phyloP scores from a whole-genome alignment of 768 basidiomycete species.

The Lentinula boryana region DNA sequence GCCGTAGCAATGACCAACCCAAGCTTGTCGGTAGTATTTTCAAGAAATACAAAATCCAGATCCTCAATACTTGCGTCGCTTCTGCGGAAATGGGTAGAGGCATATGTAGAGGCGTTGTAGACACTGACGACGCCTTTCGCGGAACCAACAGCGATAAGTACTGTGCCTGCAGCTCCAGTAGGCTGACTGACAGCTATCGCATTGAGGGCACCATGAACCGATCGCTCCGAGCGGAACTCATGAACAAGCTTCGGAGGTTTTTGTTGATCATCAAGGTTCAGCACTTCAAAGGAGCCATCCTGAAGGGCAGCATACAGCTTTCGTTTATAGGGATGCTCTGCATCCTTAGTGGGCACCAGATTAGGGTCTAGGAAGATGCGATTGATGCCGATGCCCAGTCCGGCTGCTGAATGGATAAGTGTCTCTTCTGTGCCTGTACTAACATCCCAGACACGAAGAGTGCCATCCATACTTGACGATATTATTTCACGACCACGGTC shows the following conservation, averaged over 20 bases:
- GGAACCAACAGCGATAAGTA: background rate
- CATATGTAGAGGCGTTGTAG: background rate
- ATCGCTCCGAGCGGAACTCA: conserved; percentile 18
- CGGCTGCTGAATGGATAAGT: conserved; percentile 32
- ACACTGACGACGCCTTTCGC: background rate
- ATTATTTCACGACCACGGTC: conserved; percentile 62
- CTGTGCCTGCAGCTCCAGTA: conserved; percentile 14
- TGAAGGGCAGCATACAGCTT: conserved; percentile 49
- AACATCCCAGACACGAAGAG: conserved; percentile 70
- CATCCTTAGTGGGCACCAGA: conserved; percentile 18
- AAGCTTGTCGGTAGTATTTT: background rate
- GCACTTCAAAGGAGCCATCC: conserved; percentile 47
- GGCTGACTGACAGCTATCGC: conserved; percentile 35
- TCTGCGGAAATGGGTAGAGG: conserved; percentile 15
- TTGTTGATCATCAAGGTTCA: conserved; percentile 39
- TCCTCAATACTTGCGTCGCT: conserved; percentile 47
- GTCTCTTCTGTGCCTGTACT: conserved; percentile 42
- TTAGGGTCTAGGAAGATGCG: conserved; percentile 30
- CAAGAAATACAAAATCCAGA: conserved; percentile 26
- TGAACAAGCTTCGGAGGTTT: conserved; percentile 23
- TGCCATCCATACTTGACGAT: conserved; percentile 63
- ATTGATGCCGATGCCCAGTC: conserved; percentile 32
- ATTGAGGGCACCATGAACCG: conserved; percentile 23
- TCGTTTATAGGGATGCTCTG: conserved; percentile 43
- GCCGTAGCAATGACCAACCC: background rate